A percentile compares a stretch with the other conserved stretches of the same genome.
Conservation (phyloP, 257 asterid genomes). For the Nicotiana tabacum region DNA sequence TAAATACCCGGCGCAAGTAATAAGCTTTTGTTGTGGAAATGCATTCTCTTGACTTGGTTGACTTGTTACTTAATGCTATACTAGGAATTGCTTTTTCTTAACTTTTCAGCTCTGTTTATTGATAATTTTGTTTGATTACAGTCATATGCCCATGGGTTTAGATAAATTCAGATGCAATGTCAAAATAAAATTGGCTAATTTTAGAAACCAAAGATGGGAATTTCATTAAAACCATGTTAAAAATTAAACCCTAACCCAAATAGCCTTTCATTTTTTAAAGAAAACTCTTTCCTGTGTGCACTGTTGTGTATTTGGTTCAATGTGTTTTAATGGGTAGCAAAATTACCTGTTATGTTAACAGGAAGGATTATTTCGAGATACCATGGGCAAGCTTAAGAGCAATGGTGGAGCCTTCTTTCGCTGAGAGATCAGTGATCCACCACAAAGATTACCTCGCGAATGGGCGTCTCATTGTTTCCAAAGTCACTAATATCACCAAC, state of each 20-base stretch:
- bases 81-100: neutral
- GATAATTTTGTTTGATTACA: neutral
- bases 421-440: slow-evolving; percentile 61
- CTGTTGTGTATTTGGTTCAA: neutral
- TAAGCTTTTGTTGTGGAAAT: too few species aligned
- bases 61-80: neutral
- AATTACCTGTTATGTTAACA: slow-evolving; percentile 10
- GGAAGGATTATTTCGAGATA: slow-evolving; percentile 89
- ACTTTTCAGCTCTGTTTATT: neutral
- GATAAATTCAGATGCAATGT: neutral
- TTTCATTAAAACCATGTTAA: too few species aligned
- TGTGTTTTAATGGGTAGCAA: neutral
- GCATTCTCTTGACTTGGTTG: neutral
- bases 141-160: neutral
- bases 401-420: slow-evolving; percentile 71
- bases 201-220: too few species aligned
- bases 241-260: too few species aligned
- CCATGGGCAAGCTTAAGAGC: slow-evolving; percentile 86
- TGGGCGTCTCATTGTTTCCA: slow-evolving; percentile 58
- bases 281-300: neutral
- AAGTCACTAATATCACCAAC: slow-evolving; percentile 48
- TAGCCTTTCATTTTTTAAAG: neutral
- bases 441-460: slow-evolving; percentile 79
- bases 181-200: too few species aligned
- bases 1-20: too few species aligned